Conservation (phyloP, 2,329 filamentous ascomycete genomes). For the Penicillium sp. region DNA sequence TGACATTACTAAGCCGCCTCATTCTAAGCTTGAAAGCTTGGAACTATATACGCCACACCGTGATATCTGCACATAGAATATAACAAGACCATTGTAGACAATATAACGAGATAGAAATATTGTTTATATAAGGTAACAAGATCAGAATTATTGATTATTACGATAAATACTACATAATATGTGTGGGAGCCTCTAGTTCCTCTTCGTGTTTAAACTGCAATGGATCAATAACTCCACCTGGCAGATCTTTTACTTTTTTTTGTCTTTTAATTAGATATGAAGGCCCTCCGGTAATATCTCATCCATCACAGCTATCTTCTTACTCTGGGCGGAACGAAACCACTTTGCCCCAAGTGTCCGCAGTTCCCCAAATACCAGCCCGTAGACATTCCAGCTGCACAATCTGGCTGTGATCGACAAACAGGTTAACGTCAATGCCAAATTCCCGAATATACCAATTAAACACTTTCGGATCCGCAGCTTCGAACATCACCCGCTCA, state of each 20-base stretch:
- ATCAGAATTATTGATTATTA: too few species aligned
- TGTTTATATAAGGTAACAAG: too few species aligned
- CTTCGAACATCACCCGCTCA: slow-evolving; percentile 60
- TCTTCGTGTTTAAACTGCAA: too few species aligned
- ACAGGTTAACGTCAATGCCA: slow-evolving; percentile 57
- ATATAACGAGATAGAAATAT: too few species aligned
- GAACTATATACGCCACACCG: not conserved
- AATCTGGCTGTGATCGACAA: slow-evolving; percentile 60
- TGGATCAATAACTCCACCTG: not conserved
- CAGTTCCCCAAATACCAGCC: slow-evolving; percentile 56
- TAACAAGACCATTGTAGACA: too few species aligned
- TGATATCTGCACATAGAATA: too few species aligned
- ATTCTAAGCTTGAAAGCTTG: not conserved
- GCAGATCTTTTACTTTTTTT: too few species aligned
- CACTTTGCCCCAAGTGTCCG: slow-evolving; percentile 57
- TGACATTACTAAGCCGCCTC: not conserved
- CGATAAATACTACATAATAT: too few species aligned
- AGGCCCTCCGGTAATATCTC: too few species aligned
- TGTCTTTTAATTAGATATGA: too few species aligned
- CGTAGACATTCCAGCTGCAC: slow-evolving; percentile 55
- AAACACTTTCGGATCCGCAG: slow-evolving; percentile 56
- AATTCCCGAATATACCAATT: slow-evolving; percentile 60
- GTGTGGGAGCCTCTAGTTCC: too few species aligned
- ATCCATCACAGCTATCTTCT: not conserved
- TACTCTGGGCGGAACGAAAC: slow-evolving; percentile 37